Base-by-base conservation (phyloP, 495 filamentous ascomycete genomes). In the Penicillium herquei region DNA sequence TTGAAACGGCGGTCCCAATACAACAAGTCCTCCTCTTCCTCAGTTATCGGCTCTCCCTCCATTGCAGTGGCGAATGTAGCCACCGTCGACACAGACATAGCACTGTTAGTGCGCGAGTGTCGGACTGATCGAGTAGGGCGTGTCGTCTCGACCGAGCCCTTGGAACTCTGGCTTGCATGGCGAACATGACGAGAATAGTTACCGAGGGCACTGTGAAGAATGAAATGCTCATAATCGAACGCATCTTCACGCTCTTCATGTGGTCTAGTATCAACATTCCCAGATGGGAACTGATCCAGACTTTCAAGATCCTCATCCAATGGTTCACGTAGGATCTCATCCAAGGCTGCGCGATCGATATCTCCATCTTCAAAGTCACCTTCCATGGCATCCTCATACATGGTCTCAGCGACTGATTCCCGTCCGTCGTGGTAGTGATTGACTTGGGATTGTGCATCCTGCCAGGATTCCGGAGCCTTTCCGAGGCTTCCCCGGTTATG, bases 161-260 rank as follows among this genome's bases (percentile, higher is more conserved):
- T 80, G 0, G 89, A 92, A 57, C 77, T 83, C 39, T 72, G 78
- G 55, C 86, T 87, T 12, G 70, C 70, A 34, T 82, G 74, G 30
- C 80, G 76, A 61, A 87, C 75, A 44, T 79, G 71, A 16, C 65
- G 69, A 7, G 76, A 67, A 55, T 81, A 86, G 39, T 76, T 88
- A n/a, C 90, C 90, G 80, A 96, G 83, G 13, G 90, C 89, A 62
- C 88, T 92, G 65, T 96, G 91, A 10, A 97, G 80, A 70, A 96
- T 96, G 71, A 96, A 95, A 63, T 95, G 84, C 64, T 98, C 90
- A 59, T 98, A 98, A 67, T 96, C 94, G 68, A 98, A 98, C 7
- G 94, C 94, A 67, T 98, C 94, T 60, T 92, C 87, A 13, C 94
- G 89, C 69, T 98, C 93, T 74, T 98, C 94, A 64, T 98, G 94